Conservation (phyloP, 2,329 filamentous ascomycete genomes). For the Dendrostoma leiphaemia region DNA sequence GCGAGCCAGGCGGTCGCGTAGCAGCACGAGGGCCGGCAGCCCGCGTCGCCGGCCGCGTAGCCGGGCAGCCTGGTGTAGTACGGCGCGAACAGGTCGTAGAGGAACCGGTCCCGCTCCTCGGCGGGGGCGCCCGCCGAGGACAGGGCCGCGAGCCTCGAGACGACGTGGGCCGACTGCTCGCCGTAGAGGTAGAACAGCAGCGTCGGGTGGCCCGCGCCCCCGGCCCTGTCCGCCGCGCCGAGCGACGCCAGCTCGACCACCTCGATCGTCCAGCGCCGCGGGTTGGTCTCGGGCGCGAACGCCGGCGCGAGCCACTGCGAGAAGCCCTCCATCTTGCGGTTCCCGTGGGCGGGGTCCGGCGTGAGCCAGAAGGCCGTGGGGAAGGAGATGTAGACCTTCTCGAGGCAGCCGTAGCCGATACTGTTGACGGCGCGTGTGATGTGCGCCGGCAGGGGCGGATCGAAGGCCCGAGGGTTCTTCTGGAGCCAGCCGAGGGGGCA, state of each 20-base stretch:
- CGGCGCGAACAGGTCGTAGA: slow-evolving; percentile 69
- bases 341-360: slow-evolving; percentile 31
- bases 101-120: slow-evolving; percentile 48
- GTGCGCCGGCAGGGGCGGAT: slow-evolving; percentile 56
- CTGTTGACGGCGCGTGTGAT: slow-evolving; percentile 60
- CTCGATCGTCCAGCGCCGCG: slow-evolving; percentile 70
- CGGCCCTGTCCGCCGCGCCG: slow-evolving; percentile 34
- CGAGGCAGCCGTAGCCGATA: slow-evolving; percentile 68
- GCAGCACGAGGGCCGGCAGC: slow-evolving; percentile 61
- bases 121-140: too few species aligned
- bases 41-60: slow-evolving; percentile 51
- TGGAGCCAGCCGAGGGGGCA: slow-evolving; percentile 69
- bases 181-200: slow-evolving; percentile 82
- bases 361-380: slow-evolving; percentile 70
- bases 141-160: slow-evolving; percentile 37
- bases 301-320: slow-evolving; percentile 71
- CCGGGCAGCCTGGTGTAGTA: slow-evolving; percentile 75
- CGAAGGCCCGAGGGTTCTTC: slow-evolving; percentile 54
- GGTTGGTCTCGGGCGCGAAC: slow-evolving; percentile 63
- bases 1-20: slow-evolving; percentile 75
- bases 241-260: slow-evolving; percentile 74
- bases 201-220: slow-evolving; percentile 63
- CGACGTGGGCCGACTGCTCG: slow-evolving; percentile 49
- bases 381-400: slow-evolving; percentile 72
- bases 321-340: slow-evolving; percentile 59